Evolutionary conservation across 1,284 basidiomycete genomes (phyloP).

Genomic region (Ceratobasidium theobromae): DNA sequence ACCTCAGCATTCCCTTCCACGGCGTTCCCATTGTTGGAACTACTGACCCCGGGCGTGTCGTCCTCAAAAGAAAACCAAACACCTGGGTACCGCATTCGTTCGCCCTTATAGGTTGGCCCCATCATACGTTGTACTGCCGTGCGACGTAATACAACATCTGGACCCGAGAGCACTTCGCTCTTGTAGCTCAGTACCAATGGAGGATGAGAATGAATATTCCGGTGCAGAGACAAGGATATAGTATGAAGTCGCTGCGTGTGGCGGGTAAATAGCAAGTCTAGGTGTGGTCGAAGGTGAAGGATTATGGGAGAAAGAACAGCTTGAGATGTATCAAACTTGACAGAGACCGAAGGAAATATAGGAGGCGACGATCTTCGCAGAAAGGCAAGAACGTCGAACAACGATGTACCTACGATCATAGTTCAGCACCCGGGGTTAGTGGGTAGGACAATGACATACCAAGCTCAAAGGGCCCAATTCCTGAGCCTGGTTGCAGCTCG

Average conservation of each 20-base stretch:
- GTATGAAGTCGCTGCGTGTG: slow-evolving; percentile 73
- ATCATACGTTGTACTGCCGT: slow-evolving; percentile 71
- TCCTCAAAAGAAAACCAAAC: slow-evolving; percentile 79
- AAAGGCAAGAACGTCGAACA: slow-evolving; percentile 78
- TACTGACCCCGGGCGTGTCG: slow-evolving; percentile 44
- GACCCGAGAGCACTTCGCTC: slow-evolving; percentile 60
- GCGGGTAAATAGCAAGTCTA: slow-evolving; percentile 78
- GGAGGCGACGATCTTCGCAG: slow-evolving; percentile 48
- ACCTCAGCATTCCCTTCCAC: slow-evolving; percentile 73
- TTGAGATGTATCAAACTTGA: slow-evolving; percentile 77
- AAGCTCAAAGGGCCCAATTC: slow-evolving; percentile 75
- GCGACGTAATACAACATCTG: slow-evolving; percentile 60
- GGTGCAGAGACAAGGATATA: slow-evolving; percentile 66
- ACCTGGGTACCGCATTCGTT: slow-evolving; percentile 77
- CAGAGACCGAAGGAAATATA: slow-evolving; percentile 73
- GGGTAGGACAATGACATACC: slow-evolving; percentile 47
- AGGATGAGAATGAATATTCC: slow-evolving; percentile 43
- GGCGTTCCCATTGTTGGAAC: slow-evolving; percentile 41
- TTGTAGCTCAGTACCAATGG: slow-evolving; percentile 44
- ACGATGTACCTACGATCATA: slow-evolving; percentile 62
- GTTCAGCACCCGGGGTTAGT: neutral
- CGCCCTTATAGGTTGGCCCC: slow-evolving; percentile 82
- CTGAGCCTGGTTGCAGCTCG: slow-evolving; percentile 74
- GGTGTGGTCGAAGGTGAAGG: slow-evolving; percentile 72
- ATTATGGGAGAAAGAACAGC: slow-evolving; percentile 68